phyloP scores from a whole-genome alignment of 257 asterid species.

The Scutellaria barbata region DNA sequence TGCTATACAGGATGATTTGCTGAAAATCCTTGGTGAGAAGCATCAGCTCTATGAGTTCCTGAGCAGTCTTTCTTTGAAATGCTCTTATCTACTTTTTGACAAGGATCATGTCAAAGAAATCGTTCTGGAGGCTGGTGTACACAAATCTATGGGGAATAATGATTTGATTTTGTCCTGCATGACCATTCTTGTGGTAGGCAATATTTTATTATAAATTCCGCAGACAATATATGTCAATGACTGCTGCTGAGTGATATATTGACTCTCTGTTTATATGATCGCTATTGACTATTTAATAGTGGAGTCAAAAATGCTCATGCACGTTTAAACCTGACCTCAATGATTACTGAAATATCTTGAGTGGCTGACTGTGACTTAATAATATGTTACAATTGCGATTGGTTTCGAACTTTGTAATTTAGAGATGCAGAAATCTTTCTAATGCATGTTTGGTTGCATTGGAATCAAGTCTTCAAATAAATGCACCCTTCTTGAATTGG shows the following conservation, averaged over 20 bases:
- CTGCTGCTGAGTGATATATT: conserved; percentile 27
- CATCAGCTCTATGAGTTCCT: conserved; percentile 85
- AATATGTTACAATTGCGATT: conserved; percentile 13
- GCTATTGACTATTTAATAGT: conserved; percentile 25
- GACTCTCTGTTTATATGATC: not conserved
- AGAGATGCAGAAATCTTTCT: conserved; percentile 27
- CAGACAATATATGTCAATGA: conserved; percentile 19
- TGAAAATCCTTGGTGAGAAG: conserved; percentile 70
- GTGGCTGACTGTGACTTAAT: conserved; percentile 19
- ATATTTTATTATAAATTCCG: conserved; percentile 25
- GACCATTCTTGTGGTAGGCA: conserved; percentile 91
- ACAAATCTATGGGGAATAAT: conserved; percentile 73
- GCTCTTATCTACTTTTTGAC: conserved; percentile 86
- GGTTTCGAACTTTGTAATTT: conserved; percentile 6
- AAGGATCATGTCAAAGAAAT: conserved; percentile 87
- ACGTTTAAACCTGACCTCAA: conserved; percentile 21
- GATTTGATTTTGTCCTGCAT: conserved; percentile 85
- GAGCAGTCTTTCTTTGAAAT: conserved; percentile 73
- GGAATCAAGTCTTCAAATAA: conserved; percentile 24
- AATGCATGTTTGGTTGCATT: conserved; percentile 23
- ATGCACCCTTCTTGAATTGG: conserved; percentile 3
- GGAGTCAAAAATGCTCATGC: conserved; percentile 31
- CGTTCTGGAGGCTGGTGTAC: conserved; percentile 69
- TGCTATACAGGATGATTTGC: conserved; percentile 71
- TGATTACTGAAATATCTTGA: conserved; percentile 6